Percentiles rank a stretch among this genome's conserved stretches.
Conservation (phyloP, 169 alveolate genomes). For the Amoebophrya sp. region DNA sequence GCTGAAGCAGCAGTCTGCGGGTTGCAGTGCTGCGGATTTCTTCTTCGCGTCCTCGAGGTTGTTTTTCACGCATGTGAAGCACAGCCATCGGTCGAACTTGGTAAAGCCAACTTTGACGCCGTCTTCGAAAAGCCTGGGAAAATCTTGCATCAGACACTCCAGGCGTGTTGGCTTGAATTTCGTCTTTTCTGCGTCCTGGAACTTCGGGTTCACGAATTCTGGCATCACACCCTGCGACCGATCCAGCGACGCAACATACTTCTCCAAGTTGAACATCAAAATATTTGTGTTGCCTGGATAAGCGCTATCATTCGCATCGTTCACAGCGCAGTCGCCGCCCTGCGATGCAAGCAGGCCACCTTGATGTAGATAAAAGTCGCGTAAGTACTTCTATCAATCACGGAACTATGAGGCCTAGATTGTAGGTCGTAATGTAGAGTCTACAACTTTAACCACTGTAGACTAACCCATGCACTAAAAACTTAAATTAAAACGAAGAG, state of each 20-base stretch:
- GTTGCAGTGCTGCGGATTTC: constrained; percentile 34
- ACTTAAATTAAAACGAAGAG: too few relatives aligned
- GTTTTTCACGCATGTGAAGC: constrained; percentile 54
- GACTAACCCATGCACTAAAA: too few relatives aligned
- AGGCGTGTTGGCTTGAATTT: constrained; percentile 86
- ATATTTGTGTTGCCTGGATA: constrained; percentile 85
- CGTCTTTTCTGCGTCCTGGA: constrained; percentile 64
- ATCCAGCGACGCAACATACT: constrained; percentile 62
- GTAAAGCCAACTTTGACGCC: constrained; percentile 51
- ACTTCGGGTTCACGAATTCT: constrained; percentile 90
- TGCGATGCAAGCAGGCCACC: not conserved
- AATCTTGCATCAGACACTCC: constrained; percentile 89
- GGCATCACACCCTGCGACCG: constrained; percentile 80
- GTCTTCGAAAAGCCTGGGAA: constrained; percentile 40
- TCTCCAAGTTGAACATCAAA: constrained; percentile 62
- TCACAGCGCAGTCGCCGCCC: not conserved
- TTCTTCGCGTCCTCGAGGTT: constrained; percentile 45
- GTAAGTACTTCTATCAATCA: too few relatives aligned
- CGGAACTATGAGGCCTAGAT: too few relatives aligned
- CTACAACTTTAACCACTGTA: too few relatives aligned
- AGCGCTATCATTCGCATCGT: not conserved
- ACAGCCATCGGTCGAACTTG: constrained; percentile 50
- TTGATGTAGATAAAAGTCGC: too few relatives aligned
- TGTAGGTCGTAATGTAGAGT: too few relatives aligned
- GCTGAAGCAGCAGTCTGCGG: constrained; percentile 43